A percentile compares a stretch with the other conserved stretches of the same genome.
Evolutionary conservation across 176 grass and related monocot species (phyloP).

Genomic region (Eremochloa ophiuroides): DNA sequence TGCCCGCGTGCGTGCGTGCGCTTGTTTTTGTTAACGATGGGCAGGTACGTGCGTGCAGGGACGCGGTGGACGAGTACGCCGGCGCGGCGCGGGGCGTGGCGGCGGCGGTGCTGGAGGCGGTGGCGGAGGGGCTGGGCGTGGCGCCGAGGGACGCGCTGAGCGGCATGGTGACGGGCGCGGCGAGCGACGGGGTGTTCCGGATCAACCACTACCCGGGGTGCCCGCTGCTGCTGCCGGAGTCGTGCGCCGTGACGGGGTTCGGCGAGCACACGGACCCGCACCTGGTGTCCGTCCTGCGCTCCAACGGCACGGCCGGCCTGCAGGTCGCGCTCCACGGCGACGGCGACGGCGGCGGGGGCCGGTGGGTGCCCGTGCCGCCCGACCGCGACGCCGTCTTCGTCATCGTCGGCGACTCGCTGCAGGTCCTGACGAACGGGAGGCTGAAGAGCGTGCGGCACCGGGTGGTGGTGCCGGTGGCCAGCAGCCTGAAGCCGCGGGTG

Average conservation of each 20-base stretch:
- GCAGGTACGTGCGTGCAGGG: slow-evolving; percentile 1
- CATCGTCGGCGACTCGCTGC: slow-evolving; percentile 78
- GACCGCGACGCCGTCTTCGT: slow-evolving; percentile 72
- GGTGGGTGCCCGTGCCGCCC: slow-evolving; percentile 67
- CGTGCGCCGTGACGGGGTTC: slow-evolving; percentile 57
- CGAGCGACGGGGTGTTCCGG: slow-evolving; percentile 66
- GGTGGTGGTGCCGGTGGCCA: slow-evolving; percentile 69
- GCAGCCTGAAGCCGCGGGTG: slow-evolving; percentile 52
- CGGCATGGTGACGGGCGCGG: slow-evolving; percentile 25
- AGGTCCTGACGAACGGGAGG: slow-evolving; percentile 83
- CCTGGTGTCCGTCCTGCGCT: slow-evolving; percentile 71
- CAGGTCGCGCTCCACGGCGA: slow-evolving; percentile 59
- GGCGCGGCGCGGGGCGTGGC: slow-evolving; percentile 39
- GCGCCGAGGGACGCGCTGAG: slow-evolving; percentile 43
- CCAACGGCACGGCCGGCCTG: slow-evolving; percentile 55
- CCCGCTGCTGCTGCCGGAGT: slow-evolving; percentile 46
- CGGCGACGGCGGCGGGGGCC: slow-evolving; percentile 40
- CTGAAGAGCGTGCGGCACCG: slow-evolving; percentile 71
- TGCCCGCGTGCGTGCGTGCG: not conserved
- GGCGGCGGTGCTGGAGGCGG: slow-evolving; percentile 45
- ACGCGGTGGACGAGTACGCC: slow-evolving; percentile 49
- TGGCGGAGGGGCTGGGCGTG: slow-evolving; percentile 61
- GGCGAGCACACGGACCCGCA: slow-evolving; percentile 96
- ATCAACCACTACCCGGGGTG: slow-evolving; percentile 90
- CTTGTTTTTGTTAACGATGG: not conserved